A percentile compares a stretch with the other conserved stretches of the same genome.
phyloP scores from a whole-genome alignment of 345 rosid species.

The Pistacia vera region DNA sequence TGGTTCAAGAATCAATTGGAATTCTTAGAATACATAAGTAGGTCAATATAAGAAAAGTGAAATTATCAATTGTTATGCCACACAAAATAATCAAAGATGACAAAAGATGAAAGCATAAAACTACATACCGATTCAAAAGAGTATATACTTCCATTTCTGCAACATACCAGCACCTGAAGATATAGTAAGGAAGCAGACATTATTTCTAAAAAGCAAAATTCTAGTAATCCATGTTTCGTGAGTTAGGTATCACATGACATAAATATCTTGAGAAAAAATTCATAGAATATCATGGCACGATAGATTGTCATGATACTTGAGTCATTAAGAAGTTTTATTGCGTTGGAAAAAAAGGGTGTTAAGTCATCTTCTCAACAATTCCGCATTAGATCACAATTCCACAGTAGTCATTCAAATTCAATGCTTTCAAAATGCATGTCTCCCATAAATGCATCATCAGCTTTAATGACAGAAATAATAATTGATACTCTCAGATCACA shows the following conservation, averaged over 20 bases:
- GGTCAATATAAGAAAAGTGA: not conserved
- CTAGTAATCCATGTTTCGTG: not conserved
- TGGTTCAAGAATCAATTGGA: not conserved
- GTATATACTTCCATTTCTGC: constrained; percentile 79
- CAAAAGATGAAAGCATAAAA: constrained; percentile 8
- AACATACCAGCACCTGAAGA: constrained; percentile 76
- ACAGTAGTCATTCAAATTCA: not conserved
- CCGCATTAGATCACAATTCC: not conserved
- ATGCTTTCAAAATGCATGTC: not conserved
- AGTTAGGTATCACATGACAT: not conserved
- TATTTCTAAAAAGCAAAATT: not conserved
- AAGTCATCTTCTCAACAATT: too few relatives aligned
- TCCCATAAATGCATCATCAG: not conserved
- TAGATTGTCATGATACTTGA: not conserved
- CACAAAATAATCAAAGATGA: not conserved
- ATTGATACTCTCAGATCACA: not conserved
- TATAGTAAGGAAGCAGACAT: not conserved
- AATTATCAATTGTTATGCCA: not conserved
- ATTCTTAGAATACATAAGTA: not conserved
- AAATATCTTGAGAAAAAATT: not conserved
- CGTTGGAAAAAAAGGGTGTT: not conserved
- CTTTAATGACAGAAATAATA: not conserved
- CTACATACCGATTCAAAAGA: constrained; percentile 66
- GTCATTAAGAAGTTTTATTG: not conserved
- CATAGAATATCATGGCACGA: not conserved